Evolutionary conservation across 768 basidiomycete genomes (phyloP), one percentile per base, ranked within the genome.

Genomic region (Kwoniella bestiolae): DNA sequence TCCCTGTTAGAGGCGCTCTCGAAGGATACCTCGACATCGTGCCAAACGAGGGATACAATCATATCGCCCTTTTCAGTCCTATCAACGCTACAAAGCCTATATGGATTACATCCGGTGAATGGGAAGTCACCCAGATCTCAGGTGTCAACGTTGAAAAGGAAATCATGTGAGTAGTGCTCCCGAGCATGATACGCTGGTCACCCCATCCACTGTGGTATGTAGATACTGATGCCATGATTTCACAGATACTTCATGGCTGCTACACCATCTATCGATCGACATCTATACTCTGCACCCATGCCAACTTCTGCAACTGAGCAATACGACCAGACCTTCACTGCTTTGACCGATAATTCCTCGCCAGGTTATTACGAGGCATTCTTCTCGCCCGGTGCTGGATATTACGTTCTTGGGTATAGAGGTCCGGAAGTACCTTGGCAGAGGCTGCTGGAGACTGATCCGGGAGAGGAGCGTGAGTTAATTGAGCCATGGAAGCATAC

Each of bases 231-330:
- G 41, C 65, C 41, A 16, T 29, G 11, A 7, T 25, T 76, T n/a
- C n/a, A n/a, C n/a, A 94, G 92, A 45, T 97, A 96, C 82, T 94
- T 94, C 81, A 83, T 88, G 73, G 92, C 91, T 12, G 91, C 94
- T 7, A 89, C 87, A 64, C 90, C 92, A 12, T 87, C 91, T 4
- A 88, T 86, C 14, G 88, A 92, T 71, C 87, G 95, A 23, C 91
- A 94, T 75, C 79, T 99, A 35, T 96, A 89, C 81, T 88, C 90
- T 5, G 86, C 91, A 6, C 82, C 87, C 3, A 82, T 98, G n/a
- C 89, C 93, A 7, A 82, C 83, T 21, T 77, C 81, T 21, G 63
- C 67, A 1, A 88, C 88, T 1, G 73, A 83, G 9, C 56, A 46
- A 2, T 73, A 69, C 60, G 57, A 63, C 12, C 52, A 58, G 9